Base-by-base conservation (phyloP, 768 basidiomycete species). In the Gloeophyllum trabeum region DNA sequence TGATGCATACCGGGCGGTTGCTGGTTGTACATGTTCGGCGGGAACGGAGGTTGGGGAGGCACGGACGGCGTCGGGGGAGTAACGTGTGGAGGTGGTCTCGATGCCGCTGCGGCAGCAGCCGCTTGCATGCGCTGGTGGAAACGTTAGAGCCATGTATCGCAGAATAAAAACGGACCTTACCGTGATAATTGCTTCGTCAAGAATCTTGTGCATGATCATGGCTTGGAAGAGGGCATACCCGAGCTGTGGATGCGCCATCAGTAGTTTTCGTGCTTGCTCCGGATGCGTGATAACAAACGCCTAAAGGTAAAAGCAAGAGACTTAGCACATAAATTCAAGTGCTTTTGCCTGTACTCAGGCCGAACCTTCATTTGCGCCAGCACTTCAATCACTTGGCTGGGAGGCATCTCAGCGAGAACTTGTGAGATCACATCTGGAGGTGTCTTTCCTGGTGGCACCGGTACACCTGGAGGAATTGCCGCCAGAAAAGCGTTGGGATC, bases 331-430 rank as follows among this genome's bases (percentile, higher is more conserved):
- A 16, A 39, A 13, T 34, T 24, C 30, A 30, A 52, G 21, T 35
- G 44, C 7, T 25, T 6, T 19, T n/a, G 16, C 22, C 4, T 16
- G 22, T 26, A 26, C 5, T 30, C 0, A 14, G 21, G 40, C 61
- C 71, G 54, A 58, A 93, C 96, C 81, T 98, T 98, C 85, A 94
- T 93, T 60, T 96, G 90, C n/a, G 85, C 85, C 50, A 99, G 66
- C 6, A 97, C 84, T 61, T 99, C 94, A 63, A 93, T 78, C 48
- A 94, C 66, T 55, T 94, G 88, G 28, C 67, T 71, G 0, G 90
- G 88, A 42, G 77, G 75, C 69, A 94, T 86, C 22, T 68, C 77
- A 32, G 85, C 93, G 35, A 99, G 70, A 3, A 81, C 84, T 55
- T 84, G 76, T 56, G 77, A 89, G 57, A 98, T 97, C 43, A 72